Base-by-base conservation (phyloP, 495 filamentous ascomycete species). In the Penicillium dipodomyicola region DNA sequence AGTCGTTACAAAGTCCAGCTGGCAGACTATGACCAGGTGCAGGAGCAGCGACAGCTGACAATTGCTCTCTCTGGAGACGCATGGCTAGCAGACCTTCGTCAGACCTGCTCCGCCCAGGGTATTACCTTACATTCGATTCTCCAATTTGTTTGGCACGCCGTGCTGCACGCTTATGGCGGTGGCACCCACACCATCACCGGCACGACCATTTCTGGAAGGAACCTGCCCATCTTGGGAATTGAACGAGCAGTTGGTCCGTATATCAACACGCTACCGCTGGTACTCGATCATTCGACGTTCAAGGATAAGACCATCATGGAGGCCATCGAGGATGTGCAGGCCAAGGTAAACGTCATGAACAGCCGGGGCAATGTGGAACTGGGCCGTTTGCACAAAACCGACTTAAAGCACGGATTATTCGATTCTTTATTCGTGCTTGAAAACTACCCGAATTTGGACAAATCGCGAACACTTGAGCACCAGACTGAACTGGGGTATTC, bases 311-410 rank as follows among this genome's bases (percentile, higher is more conserved):
- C 40, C 40, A 42, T 42, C 15, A 42, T 42, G 19, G 19, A 42
- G 9, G 40, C 40, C 40, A 42, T 42, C 40, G 40, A 42, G 19
- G 40, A 42, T 22, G 40, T 42, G 40, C 40, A 42, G 40, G 40
- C 40, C 40, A 42, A 42, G 19, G 40, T 42, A 22, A 42, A 42
- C 40, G 40, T 17, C 19, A 42, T 42, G 40, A 42, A 42, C 40
- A 42, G 40, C 40, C 40, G 40, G 40, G 40, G 40, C 17, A 42
- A 42, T 42, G 40, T 42, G 17, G 40, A 42, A 42, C 19, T 42
- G 40, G 40, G 40, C 8, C 40, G 40, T 42, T 42, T 42, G 40
- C 40, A 42, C 40, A 42, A 42, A 22, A 42, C 40, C 4, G 40
- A 42, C 17, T 22, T 42, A 22, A 42, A 42, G 40, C 40, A 42